A percentile compares a stretch with the other conserved stretches of the same genome.
These are phyloP conservation scores for sorghum (Sorghum bicolor) DNA, from an alignment of 176 grass and related monocot genomes.

Conservation along the genomic window DNA sequence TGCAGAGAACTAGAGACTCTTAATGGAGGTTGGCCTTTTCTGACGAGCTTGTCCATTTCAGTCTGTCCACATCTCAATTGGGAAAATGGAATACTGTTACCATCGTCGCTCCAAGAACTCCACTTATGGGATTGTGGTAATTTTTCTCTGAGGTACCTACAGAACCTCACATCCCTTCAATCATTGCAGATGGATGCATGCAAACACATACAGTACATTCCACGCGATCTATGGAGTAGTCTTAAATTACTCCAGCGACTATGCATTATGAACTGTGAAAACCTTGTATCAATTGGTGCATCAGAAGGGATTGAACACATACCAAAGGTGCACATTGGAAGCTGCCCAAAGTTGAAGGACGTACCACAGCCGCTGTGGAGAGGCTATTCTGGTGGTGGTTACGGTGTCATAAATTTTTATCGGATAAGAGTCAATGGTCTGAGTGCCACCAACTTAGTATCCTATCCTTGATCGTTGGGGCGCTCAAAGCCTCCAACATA, in stretches of 20 bases:
- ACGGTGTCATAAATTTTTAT: too few relatives aligned
- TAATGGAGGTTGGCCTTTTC: not conserved
- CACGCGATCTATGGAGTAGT: not conserved
- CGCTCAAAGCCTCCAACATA: too few relatives aligned
- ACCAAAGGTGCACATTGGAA: accelerated
- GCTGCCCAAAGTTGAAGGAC: not conserved
- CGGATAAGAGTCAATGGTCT: accelerated
- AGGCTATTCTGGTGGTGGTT: too few relatives aligned
- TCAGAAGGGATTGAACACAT: not conserved
- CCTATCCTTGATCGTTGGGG: too few relatives aligned
- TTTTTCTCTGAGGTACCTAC: not conserved
- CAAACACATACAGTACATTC: not conserved
- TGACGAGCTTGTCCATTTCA: accelerated
- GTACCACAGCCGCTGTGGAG: not conserved
- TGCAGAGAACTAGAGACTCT: not conserved
- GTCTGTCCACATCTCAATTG: not conserved
- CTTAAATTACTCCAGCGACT: not conserved
- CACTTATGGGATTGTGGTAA: accelerated
- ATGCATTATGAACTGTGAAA: accelerated
- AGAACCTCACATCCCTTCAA: not conserved
- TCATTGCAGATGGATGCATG: accelerated
- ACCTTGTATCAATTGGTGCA: slow-evolving; percentile 3
- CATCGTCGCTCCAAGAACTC: not conserved
- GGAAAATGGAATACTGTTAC: not conserved
- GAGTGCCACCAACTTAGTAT: too few relatives aligned